Evolutionary conservation across 306 rosid species (phyloP).

Genomic region (Mimosa bimucronata): DNA sequence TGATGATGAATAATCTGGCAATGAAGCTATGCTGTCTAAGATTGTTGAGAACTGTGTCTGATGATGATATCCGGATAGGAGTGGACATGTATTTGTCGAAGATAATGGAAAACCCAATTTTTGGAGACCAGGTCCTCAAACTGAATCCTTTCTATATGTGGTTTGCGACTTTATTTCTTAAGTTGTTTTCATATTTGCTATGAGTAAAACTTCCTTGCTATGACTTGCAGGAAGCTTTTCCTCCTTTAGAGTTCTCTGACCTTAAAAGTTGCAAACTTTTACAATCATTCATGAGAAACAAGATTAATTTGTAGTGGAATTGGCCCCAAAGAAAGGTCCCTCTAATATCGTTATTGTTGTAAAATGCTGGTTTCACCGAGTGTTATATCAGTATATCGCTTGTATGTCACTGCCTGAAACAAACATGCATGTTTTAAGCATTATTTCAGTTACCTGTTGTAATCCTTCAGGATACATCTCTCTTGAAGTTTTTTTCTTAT

Average conservation of each 20-base stretch:
- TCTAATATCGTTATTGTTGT: not conserved
- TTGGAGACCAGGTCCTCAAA: slow-evolving; percentile 67
- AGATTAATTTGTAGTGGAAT: slow-evolving; percentile 67
- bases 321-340: slow-evolving; percentile 65
- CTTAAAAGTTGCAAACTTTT: slow-evolving; percentile 56
- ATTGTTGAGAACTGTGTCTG: slow-evolving; percentile 75
- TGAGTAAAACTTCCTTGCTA: slow-evolving; percentile 26
- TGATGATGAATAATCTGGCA: slow-evolving; percentile 62
- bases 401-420: slow-evolving; percentile 14
- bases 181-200: slow-evolving; percentile 9
- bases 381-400: slow-evolving; percentile 16
- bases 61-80: too few species aligned
- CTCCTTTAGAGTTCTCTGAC: slow-evolving; percentile 51
- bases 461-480: slow-evolving; percentile 60
- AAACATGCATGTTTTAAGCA: not conserved
- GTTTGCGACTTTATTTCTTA: slow-evolving; percentile 19
- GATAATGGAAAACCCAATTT: too few species aligned
- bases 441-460: slow-evolving; percentile 12
- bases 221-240: slow-evolving; percentile 67
- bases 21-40: slow-evolving; percentile 62
- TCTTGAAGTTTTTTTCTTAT: slow-evolving; percentile 40
- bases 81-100: too few species aligned
- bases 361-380: slow-evolving; percentile 6
- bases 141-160: slow-evolving; percentile 17
- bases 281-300: slow-evolving; percentile 61